Conservation (phyloP, 768 basidiomycete species). For the Hygrophorus pudorinus region DNA sequence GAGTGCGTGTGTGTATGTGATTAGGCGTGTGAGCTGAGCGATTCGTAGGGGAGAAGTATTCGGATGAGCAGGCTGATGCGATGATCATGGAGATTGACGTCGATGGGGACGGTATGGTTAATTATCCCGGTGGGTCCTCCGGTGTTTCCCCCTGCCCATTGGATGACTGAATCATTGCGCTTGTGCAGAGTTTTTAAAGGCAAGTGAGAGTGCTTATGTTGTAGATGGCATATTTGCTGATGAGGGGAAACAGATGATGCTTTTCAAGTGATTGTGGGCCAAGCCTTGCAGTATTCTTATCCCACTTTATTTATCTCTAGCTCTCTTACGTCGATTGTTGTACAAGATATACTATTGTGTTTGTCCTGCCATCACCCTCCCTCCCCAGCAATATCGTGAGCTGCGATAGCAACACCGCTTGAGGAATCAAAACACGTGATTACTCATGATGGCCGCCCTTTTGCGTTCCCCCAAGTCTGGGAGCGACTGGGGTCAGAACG, state of each 20-base stretch:
- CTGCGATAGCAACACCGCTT: too few relatives aligned
- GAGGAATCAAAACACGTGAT: too few relatives aligned
- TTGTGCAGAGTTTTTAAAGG: background rate
- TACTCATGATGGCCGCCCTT: too few relatives aligned
- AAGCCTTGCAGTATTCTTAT: too few relatives aligned
- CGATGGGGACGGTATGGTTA: slow-evolving; percentile 72
- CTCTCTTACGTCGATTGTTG: too few relatives aligned
- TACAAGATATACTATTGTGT: too few relatives aligned
- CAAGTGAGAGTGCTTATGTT: background rate
- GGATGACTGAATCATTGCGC: too few relatives aligned
- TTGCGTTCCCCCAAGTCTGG: slow-evolving; percentile 21
- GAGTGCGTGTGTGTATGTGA: slow-evolving; percentile 13
- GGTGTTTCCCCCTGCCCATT: too few relatives aligned
- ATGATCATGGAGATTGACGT: slow-evolving; percentile 48
- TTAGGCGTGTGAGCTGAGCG: background rate
- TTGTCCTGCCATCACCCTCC: too few relatives aligned
- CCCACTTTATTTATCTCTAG: too few relatives aligned
- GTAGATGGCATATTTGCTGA: slow-evolving; percentile 5
- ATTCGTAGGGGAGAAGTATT: slow-evolving; percentile 66
- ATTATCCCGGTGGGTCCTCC: slow-evolving; percentile 46
- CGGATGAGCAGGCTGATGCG: slow-evolving; percentile 81
- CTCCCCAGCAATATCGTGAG: too few relatives aligned
- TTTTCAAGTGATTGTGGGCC: slow-evolving; percentile 18
- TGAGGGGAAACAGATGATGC: slow-evolving; percentile 20
- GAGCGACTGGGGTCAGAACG: background rate